phyloP scores from a whole-genome alignment of 2,329 filamentous ascomycete species.

The Sclerotinia borealis region DNA sequence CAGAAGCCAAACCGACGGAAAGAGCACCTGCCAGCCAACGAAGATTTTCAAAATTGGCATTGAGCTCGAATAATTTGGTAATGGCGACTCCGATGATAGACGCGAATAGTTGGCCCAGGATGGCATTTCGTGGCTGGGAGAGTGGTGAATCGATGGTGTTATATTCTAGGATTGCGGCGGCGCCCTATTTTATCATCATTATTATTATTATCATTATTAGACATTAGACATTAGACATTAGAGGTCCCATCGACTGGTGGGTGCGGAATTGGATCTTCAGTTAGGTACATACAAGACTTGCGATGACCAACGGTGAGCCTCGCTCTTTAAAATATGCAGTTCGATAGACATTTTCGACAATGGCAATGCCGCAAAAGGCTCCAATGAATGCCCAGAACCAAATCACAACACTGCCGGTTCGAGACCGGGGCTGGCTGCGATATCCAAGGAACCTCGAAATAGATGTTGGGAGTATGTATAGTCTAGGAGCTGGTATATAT shows the following conservation, averaged over 20 bases:
- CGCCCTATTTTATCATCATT: slow-evolving; percentile 43
- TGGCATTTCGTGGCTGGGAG: slow-evolving; percentile 63
- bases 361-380: slow-evolving; percentile 52
- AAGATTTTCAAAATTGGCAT: slow-evolving; percentile 43
- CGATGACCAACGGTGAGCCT: slow-evolving; percentile 56
- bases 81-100: slow-evolving; percentile 55
- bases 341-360: slow-evolving; percentile 53
- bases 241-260: neutral
- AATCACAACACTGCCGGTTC: slow-evolving; percentile 52
- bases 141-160: slow-evolving; percentile 66
- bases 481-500: slow-evolving; percentile 58
- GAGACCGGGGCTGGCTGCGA: slow-evolving; percentile 35
- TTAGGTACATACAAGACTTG: slow-evolving; percentile 57
- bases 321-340: slow-evolving; percentile 45
- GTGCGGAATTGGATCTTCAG: neutral
- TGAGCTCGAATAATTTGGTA: slow-evolving; percentile 55
- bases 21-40: slow-evolving; percentile 61
- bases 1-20: slow-evolving; percentile 56
- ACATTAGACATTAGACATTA: too few relatives aligned
- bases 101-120: slow-evolving; percentile 61
- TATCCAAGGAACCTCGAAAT: slow-evolving; percentile 65
- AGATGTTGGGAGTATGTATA: slow-evolving; percentile 56
- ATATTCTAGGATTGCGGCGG: slow-evolving; percentile 70
- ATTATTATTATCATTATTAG: too few relatives aligned
- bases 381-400: slow-evolving; percentile 61